A percentile compares a stretch with the other conserved stretches of the same genome.
These are phyloP conservation scores for Calocera cornea DNA, from an alignment of 768 basidiomycete species.

Conservation along the genomic window DNA sequence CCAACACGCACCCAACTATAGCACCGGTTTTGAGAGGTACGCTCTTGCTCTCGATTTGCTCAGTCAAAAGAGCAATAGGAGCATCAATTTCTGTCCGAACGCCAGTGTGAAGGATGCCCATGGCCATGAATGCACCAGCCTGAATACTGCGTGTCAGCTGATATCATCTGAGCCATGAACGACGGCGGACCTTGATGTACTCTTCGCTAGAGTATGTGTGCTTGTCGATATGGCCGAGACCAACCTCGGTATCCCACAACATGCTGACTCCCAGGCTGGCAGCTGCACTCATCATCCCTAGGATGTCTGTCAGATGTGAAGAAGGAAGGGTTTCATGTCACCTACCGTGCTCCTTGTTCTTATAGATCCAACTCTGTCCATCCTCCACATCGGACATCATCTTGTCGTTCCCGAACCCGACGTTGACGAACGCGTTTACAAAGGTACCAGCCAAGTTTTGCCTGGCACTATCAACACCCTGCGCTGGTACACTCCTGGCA, in stretches of 20 bases:
- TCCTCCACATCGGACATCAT: conserved; percentile 95
- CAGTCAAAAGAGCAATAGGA: conserved; percentile 76
- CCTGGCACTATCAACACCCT: conserved; percentile 75
- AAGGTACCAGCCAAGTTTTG: conserved; percentile 94
- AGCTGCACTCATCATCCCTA: conserved; percentile 91
- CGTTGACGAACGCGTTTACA: conserved; percentile 97
- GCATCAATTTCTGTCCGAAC: conserved; percentile 89
- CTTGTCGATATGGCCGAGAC: conserved; percentile 88
- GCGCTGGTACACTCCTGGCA: conserved; percentile 33
- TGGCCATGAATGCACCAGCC: conserved; percentile 90
- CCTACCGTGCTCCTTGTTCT: conserved; percentile 95
- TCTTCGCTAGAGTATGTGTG: conserved; percentile 95
- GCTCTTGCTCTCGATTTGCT: conserved; percentile 79
- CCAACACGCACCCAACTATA: conserved; percentile 46
- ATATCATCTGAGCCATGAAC: not conserved
- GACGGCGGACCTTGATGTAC: conserved; percentile 61
- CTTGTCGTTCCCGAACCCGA: conserved; percentile 96
- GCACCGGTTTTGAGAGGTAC: conserved; percentile 72
- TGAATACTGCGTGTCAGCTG: conserved; percentile 17
- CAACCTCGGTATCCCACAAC: conserved; percentile 92
- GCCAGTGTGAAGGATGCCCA: conserved; percentile 78
- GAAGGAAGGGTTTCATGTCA: conserved; percentile 6
- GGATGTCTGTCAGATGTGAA: not conserved
- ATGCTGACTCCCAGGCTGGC: conserved; percentile 87
- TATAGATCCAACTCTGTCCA: conserved; percentile 97